These are phyloP conservation scores for Xylogone sp. DNA, from an alignment of 2,329 filamentous ascomycete genomes.

Conservation along the genomic window DNA sequence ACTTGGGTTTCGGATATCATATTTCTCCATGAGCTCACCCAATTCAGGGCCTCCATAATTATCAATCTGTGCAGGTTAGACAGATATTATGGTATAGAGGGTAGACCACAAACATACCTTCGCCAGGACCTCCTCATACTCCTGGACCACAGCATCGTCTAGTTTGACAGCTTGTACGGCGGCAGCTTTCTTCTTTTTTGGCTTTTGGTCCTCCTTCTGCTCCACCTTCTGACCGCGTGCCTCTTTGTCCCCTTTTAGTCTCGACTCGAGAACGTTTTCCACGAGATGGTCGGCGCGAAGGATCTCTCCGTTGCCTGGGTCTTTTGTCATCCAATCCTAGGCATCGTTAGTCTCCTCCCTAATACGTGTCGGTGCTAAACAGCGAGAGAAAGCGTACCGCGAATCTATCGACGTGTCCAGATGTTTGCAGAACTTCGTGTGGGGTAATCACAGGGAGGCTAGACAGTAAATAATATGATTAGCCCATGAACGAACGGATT, in stretches of 20 bases:
- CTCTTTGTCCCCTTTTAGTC: conserved; percentile 87
- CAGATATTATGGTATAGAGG: neutral
- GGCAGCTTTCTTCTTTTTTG: conserved; percentile 86
- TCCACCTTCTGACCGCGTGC: conserved; percentile 80
- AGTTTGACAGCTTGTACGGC: conserved; percentile 77
- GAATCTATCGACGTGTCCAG: conserved; percentile 97
- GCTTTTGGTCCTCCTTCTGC: conserved; percentile 69
- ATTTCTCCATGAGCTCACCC: conserved; percentile 82
- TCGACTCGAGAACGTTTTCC: conserved; percentile 84
- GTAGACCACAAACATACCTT: conserved; percentile 37
- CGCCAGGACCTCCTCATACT: conserved; percentile 89
- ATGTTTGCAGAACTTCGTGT: conserved; percentile 89
- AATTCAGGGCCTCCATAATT: conserved; percentile 89
- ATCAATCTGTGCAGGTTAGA: conserved; percentile 61
- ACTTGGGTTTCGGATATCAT: conserved; percentile 83
- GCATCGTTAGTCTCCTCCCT: neutral
- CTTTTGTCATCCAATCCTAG: conserved; percentile 95
- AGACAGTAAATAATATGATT: neutral
- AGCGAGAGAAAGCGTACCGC: conserved; percentile 39
- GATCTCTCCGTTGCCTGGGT: conserved; percentile 95
- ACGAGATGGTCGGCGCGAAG: conserved; percentile 95
- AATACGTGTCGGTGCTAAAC: neutral
- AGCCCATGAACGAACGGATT: neutral
- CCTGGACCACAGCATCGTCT: conserved; percentile 77
- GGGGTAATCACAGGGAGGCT: conserved; percentile 55